Evolutionary conservation across 2,329 filamentous ascomycete genomes (phyloP).

Genomic region (Colletotrichum falcatum): DNA sequence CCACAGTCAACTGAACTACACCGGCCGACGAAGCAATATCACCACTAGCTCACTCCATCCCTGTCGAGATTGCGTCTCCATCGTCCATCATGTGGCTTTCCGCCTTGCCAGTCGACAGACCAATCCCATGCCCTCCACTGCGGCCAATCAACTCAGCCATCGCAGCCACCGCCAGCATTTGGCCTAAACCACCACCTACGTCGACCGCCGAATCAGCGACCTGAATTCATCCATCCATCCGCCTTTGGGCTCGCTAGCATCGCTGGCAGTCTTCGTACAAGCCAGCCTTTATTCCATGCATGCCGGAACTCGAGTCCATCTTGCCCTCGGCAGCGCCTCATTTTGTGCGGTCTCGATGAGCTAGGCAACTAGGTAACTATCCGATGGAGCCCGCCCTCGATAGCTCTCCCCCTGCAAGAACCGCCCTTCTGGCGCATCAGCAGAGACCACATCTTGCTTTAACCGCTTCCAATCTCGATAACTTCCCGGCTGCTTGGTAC

Average conservation of each 20-base stretch:
- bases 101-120: slow-evolving; percentile 22
- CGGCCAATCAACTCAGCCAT: slow-evolving; percentile 9
- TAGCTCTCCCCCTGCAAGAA: neutral
- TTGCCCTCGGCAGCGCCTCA: neutral
- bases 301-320: slow-evolving; percentile 1
- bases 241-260: slow-evolving; percentile 3
- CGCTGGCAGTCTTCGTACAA: slow-evolving; percentile 12
- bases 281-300: slow-evolving; percentile 11
- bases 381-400: neutral
- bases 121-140: neutral
- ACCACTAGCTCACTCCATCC: slow-evolving; percentile 18
- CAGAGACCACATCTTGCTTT: slow-evolving; percentile 6
- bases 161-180: neutral
- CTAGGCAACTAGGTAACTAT: no score
- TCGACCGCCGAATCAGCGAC: neutral
- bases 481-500: neutral
- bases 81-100: slow-evolving; percentile 16
- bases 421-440: neutral
- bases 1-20: neutral
- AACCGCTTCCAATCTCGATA: neutral
- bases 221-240: neutral
- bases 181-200: neutral
- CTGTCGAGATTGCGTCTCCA: slow-evolving; percentile 17
- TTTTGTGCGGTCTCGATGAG: slow-evolving; percentile 10
- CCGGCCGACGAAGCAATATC: neutral